Conservation (phyloP, 2,329 filamentous ascomycete species). For the Verticillium zaregamsianum region DNA sequence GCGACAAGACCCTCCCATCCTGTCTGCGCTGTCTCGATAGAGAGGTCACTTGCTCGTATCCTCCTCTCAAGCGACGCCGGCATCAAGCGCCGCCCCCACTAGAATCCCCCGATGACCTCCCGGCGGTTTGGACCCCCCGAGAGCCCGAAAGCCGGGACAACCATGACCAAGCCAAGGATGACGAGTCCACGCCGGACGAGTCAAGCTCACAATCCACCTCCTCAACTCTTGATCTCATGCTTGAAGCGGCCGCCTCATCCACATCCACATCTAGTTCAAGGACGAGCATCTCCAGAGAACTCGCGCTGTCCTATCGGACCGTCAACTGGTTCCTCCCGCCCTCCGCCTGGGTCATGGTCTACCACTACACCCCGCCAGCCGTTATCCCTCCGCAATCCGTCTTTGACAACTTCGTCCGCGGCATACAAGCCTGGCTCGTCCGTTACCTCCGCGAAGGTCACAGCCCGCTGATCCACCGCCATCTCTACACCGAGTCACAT, state of each 20-base stretch:
- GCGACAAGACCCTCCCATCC: slow-evolving; percentile 4
- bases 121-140: neutral
- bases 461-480: slow-evolving; percentile 18
- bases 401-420: slow-evolving; percentile 6
- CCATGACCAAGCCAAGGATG: neutral
- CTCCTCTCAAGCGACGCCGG: neutral
- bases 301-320: neutral
- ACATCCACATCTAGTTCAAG: neutral
- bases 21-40: slow-evolving; percentile 6
- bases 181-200: neutral
- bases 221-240: too few relatives aligned
- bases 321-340: neutral
- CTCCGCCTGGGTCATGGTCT: neutral
- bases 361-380: neutral
- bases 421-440: slow-evolving; percentile 12
- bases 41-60: slow-evolving; percentile 4
- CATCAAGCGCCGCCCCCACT: neutral
- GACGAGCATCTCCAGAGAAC: neutral
- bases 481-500: slow-evolving; percentile 13
- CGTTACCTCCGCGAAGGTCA: slow-evolving; percentile 14
- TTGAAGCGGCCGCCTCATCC: neutral
- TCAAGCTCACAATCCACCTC: neutral
- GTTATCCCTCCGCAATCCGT: neutral
- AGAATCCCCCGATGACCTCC: neutral
- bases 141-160: too few relatives aligned